A percentile compares a stretch with the other conserved stretches of the same genome.
phyloP scores from a whole-genome alignment of 768 basidiomycete genomes.

The Hericium coralloides region DNA sequence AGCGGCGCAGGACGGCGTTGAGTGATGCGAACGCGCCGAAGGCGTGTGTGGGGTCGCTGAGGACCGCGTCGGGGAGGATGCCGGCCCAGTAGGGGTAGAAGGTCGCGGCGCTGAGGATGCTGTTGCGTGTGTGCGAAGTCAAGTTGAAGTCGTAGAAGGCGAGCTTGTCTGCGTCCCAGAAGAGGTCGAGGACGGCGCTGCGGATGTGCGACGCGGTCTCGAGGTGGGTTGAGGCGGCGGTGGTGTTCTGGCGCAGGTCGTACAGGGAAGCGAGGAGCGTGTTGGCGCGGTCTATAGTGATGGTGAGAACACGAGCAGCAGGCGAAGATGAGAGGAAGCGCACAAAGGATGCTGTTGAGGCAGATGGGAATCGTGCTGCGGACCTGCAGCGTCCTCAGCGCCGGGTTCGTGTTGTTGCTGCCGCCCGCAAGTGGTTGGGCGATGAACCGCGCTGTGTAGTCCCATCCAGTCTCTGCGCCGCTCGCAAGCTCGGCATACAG shows the following conservation, averaged over 20 bases:
- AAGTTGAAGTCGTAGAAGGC: slow-evolving; percentile 90
- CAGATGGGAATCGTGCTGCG: slow-evolving; percentile 62
- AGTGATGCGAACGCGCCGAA: slow-evolving; percentile 67
- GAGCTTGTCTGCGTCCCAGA: slow-evolving; percentile 77
- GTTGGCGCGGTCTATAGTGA: slow-evolving; percentile 51
- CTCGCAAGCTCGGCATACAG: slow-evolving; percentile 85
- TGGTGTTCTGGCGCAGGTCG: slow-evolving; percentile 22
- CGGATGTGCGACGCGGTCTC: slow-evolving; percentile 48
- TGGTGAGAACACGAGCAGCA: not conserved
- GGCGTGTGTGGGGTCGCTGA: slow-evolving; percentile 45
- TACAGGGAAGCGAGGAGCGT: slow-evolving; percentile 55
- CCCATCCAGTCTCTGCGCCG: slow-evolving; percentile 72
- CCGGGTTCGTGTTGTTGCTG: slow-evolving; percentile 35
- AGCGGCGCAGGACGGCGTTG: slow-evolving; percentile 73
- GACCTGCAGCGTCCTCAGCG: slow-evolving; percentile 65
- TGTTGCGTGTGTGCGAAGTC: slow-evolving; percentile 53
- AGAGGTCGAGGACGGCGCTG: slow-evolving; percentile 72
- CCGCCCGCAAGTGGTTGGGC: slow-evolving; percentile 32
- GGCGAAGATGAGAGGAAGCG: slow-evolving; percentile 22
- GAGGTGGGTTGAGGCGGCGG: slow-evolving; percentile 43
- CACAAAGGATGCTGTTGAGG: slow-evolving; percentile 81
- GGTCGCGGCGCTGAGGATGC: slow-evolving; percentile 61
- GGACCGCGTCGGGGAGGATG: slow-evolving; percentile 69
- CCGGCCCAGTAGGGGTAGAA: slow-evolving; percentile 86
- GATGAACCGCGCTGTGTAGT: slow-evolving; percentile 33